Conservation (phyloP, 2,329 filamentous ascomycete species). For the Cercospora berteroae region DNA sequence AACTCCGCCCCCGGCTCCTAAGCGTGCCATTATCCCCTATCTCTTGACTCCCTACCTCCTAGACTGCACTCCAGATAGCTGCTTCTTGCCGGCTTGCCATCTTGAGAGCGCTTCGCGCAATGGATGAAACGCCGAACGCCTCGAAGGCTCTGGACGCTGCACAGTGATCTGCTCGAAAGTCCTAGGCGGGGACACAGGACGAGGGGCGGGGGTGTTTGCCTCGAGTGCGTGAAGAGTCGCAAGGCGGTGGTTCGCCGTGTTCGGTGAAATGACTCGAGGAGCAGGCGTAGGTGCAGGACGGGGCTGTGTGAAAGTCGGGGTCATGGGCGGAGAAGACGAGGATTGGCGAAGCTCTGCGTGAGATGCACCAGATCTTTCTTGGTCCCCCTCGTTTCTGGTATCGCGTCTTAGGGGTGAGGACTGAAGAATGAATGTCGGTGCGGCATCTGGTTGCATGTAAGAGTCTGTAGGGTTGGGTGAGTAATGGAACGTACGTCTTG, state of each 20-base stretch:
- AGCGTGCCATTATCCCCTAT: too few relatives aligned
- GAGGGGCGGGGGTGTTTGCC: background rate
- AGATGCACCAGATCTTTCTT: too few relatives aligned
- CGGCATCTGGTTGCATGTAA: background rate
- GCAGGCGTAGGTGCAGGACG: background rate
- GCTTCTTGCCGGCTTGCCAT: background rate
- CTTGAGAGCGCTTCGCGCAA: background rate
- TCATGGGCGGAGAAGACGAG: background rate
- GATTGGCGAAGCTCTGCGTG: too few relatives aligned
- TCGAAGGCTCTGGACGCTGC: background rate
- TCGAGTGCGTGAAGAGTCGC: background rate
- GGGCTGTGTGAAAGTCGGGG: background rate
- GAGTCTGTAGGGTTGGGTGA: background rate
- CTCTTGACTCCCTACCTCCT: background rate
- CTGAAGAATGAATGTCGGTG: background rate
- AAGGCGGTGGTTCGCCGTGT: background rate
- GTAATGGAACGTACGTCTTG: background rate
- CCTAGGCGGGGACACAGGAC: background rate
- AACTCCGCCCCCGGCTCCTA: too few relatives aligned
- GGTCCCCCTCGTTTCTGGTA: background rate
- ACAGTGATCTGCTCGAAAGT: background rate
- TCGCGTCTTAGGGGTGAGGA: background rate
- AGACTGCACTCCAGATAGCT: background rate
- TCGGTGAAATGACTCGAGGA: background rate
- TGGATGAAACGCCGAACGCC: background rate